Conservation (phyloP, 164 flowering plant genomes). For the Vitis vinifera region ASM3070453v1 NC_081817.1:21969501-21970000, state of each 20-base stretch:
- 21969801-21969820: conserved; percentile 11
- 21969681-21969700: neutral
- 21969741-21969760: conserved; percentile 92
- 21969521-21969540: no score
- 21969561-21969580: no score
- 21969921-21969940: no score
- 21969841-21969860: neutral
- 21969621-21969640: no score
- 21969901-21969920: neutral
- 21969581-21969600: no score
- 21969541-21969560: no score
- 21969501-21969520: no score
- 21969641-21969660: no score
- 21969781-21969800: conserved; percentile 82
- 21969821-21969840: neutral
- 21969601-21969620: no score
- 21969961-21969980: no score
- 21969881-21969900: conserved; percentile 49
- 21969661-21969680: neutral
- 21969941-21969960: no score
- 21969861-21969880: conserved; percentile 27
- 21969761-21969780: conserved; percentile 71
- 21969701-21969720: neutral
- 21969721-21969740: conserved; percentile 80
- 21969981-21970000: no score